Conservation (phyloP, 2,329 filamentous ascomycete species). For the Diaporthe caulivora region DNA sequence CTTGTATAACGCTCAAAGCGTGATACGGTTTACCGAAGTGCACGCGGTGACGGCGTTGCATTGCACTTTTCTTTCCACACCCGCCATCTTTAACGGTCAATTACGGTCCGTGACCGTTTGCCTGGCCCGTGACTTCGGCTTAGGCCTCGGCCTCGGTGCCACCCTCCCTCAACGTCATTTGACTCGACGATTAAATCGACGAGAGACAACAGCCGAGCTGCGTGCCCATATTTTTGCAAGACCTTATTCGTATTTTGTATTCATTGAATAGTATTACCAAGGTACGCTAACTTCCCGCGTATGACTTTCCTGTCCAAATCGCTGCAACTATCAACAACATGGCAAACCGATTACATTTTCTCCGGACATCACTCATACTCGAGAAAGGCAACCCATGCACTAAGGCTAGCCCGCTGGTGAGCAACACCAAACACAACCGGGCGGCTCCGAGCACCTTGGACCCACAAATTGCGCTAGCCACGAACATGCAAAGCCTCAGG, state of each 20-base stretch:
- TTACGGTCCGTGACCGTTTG: background rate
- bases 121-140: background rate
- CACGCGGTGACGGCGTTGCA: background rate
- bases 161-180: background rate
- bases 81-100: background rate
- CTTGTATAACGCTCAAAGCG: too few relatives aligned
- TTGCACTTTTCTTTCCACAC: background rate
- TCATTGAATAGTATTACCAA: too few relatives aligned
- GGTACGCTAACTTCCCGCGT: too few relatives aligned
- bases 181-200: background rate
- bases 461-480: conserved; percentile 3
- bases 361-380: background rate
- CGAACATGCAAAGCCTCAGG: background rate
- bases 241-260: background rate
- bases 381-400: background rate
- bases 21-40: too few relatives aligned
- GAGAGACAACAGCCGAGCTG: too few relatives aligned
- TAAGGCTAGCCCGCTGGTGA: background rate
- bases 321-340: too few relatives aligned
- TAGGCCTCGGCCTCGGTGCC: background rate
- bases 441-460: background rate
- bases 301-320: too few relatives aligned
- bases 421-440: background rate
- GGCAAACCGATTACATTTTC: too few relatives aligned
- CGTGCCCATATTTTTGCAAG: background rate